phyloP scores from a whole-genome alignment of 2,329 filamentous ascomycete species.

The Sclerotinia trifoliorum region DNA sequence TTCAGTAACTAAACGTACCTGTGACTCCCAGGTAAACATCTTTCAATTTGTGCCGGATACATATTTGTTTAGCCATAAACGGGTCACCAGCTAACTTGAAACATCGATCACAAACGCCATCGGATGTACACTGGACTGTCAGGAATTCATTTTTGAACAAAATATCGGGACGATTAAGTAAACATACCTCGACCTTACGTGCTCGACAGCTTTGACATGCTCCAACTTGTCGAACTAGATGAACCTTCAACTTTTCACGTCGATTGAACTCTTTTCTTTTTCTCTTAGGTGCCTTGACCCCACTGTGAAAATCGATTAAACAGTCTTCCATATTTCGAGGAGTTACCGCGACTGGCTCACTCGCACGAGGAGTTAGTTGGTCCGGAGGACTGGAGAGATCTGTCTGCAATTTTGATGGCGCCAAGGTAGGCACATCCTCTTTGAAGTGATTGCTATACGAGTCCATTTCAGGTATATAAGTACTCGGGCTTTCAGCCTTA shows the following conservation, averaged over 20 bases:
- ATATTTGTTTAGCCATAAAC: slow-evolving; percentile 25
- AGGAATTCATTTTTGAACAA: background rate
- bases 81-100: slow-evolving; percentile 22
- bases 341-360: background rate
- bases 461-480: background rate
- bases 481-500: background rate
- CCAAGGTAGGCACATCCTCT: background rate
- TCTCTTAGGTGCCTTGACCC: slow-evolving; percentile 17
- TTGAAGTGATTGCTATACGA: background rate
- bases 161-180: background rate
- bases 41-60: slow-evolving; percentile 27
- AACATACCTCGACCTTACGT: slow-evolving; percentile 27
- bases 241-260: slow-evolving; percentile 26
- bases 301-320: slow-evolving; percentile 15
- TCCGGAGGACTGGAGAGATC: background rate
- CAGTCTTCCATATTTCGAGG: slow-evolving; percentile 15
- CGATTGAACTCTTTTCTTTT: slow-evolving; percentile 25
- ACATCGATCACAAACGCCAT: slow-evolving; percentile 27
- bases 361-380: background rate
- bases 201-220: slow-evolving; percentile 26
- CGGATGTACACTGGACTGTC: slow-evolving; percentile 24
- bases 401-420: background rate
- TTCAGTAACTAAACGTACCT: slow-evolving; percentile 16
- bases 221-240: slow-evolving; percentile 24
- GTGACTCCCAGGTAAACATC: slow-evolving; percentile 28